Evolutionary conservation across 148 eudicot genomes (phyloP).

Genomic region (Cornus kousa): DNA sequence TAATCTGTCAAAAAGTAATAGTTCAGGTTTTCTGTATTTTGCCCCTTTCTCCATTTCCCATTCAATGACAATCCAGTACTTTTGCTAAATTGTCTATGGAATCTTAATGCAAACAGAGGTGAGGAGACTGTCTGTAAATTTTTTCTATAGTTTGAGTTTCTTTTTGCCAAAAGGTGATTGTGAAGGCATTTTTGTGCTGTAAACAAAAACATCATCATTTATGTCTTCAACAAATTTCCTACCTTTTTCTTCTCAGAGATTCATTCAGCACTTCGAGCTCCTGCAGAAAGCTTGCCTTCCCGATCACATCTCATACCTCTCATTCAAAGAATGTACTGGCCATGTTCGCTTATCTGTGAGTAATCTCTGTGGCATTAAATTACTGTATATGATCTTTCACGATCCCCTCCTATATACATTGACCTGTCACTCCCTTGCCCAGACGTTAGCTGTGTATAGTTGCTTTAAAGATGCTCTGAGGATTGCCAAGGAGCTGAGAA

Average conservation of each 20-base stretch:
- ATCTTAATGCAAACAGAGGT: no score
- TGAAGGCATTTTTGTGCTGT: background rate
- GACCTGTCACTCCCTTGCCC: constrained; percentile 12
- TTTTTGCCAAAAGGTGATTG: no score
- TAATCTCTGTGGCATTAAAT: constrained; percentile 6
- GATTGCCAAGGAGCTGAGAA: constrained; percentile 74
- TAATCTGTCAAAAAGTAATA: no score
- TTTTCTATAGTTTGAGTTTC: no score
- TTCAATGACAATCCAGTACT: no score
- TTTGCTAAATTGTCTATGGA: no score
- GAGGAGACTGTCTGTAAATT: no score
- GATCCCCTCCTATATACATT: background rate
- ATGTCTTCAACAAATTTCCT: background rate
- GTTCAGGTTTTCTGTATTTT: no score
- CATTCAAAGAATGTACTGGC: constrained; percentile 64
- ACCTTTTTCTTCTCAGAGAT: constrained; percentile 48
- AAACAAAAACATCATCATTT: background rate
- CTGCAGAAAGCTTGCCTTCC: constrained; percentile 87
- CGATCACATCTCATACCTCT: constrained; percentile 65
- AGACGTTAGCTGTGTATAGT: constrained; percentile 64
- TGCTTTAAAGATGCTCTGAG: constrained; percentile 89
- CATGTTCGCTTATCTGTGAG: constrained; percentile 71
- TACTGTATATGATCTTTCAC: background rate
- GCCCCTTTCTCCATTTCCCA: no score
- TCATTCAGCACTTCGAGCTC: constrained; percentile 90